Conservation (phyloP, 1,139 yeast species). For the Schwanniomyces etchellsii region DNA sequence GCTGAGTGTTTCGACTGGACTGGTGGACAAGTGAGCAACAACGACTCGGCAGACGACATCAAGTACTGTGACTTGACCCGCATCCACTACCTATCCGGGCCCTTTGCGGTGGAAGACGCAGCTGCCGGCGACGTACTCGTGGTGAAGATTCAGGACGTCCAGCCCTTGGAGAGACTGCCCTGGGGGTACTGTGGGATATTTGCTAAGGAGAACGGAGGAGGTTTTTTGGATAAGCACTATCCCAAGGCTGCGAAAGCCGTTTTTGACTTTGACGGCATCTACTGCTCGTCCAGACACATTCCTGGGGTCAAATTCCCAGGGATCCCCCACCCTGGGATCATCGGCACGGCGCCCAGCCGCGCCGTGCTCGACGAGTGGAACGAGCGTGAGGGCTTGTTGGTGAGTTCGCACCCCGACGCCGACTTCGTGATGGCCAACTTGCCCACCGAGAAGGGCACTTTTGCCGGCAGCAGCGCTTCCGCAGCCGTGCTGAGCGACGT, state of each 20-base stretch:
- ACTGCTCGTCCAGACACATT: slow-evolving; percentile 42
- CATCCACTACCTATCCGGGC: slow-evolving; percentile 46
- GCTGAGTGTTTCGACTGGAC: slow-evolving; percentile 51
- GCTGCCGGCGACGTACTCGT: slow-evolving; percentile 44
- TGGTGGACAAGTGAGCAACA: slow-evolving; percentile 43
- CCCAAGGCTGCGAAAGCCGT: slow-evolving; percentile 48
- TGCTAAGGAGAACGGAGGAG: slow-evolving; percentile 44
- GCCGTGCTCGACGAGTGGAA: slow-evolving; percentile 41
- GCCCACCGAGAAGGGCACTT: slow-evolving; percentile 20
- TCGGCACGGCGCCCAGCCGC: slow-evolving; percentile 44
- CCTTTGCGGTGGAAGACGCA: slow-evolving; percentile 38
- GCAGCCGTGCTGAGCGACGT: slow-evolving; percentile 22
- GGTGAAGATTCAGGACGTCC: slow-evolving; percentile 46
- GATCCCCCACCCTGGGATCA: slow-evolving; percentile 43
- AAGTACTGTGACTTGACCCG: slow-evolving; percentile 35
- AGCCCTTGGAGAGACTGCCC: slow-evolving; percentile 45
- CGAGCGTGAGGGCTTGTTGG: slow-evolving; percentile 29
- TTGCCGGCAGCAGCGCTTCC: slow-evolving; percentile 31
- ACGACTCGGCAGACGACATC: slow-evolving; percentile 43
- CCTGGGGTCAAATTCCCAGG: slow-evolving; percentile 43
- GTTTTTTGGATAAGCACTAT: slow-evolving; percentile 41
- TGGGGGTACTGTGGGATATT: slow-evolving; percentile 50
- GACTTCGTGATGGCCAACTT: slow-evolving; percentile 2
- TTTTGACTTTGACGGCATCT: slow-evolving; percentile 47
- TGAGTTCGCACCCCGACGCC: slow-evolving; percentile 21